Conservation (phyloP, 2,329 filamentous ascomycete species). For the Hymenoscyphus fructigenus region DNA sequence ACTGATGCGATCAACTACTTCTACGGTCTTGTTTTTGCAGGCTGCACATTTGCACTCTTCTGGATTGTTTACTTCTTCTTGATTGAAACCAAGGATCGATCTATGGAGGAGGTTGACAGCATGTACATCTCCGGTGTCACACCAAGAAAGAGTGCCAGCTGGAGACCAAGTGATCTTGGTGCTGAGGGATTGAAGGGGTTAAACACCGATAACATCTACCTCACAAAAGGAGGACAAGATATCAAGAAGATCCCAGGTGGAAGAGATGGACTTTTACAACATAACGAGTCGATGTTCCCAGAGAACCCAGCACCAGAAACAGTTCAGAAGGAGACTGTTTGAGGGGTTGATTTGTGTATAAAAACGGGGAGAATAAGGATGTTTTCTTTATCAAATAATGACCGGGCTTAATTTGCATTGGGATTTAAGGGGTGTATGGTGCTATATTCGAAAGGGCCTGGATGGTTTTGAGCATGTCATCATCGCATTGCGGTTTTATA, state of each 20-base stretch:
- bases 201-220: conserved; percentile 5
- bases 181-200: conserved; percentile 17
- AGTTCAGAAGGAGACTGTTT: neutral
- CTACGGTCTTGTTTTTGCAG: conserved; percentile 74
- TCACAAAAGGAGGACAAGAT: conserved; percentile 7
- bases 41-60: conserved; percentile 63
- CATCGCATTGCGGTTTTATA: too few species aligned
- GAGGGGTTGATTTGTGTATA: too few species aligned
- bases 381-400: too few species aligned
- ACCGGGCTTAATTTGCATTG: too few species aligned
- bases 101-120: conserved; percentile 75
- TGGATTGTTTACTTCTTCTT: conserved; percentile 77
- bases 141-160: conserved; percentile 39
- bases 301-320: conserved; percentile 11
- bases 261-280: conserved; percentile 20
- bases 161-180: conserved; percentile 25
- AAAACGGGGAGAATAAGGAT: too few species aligned
- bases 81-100: conserved; percentile 70
- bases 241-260: conserved; percentile 13
- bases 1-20: conserved; percentile 59
- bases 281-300: conserved; percentile 23
- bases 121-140: conserved; percentile 64
- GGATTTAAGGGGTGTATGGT: too few species aligned
- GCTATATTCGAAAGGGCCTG: too few species aligned
- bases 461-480: too few species aligned